phyloP scores from a whole-genome alignment of 768 basidiomycete genomes.

The Boletus subcaerulescens region DNA sequence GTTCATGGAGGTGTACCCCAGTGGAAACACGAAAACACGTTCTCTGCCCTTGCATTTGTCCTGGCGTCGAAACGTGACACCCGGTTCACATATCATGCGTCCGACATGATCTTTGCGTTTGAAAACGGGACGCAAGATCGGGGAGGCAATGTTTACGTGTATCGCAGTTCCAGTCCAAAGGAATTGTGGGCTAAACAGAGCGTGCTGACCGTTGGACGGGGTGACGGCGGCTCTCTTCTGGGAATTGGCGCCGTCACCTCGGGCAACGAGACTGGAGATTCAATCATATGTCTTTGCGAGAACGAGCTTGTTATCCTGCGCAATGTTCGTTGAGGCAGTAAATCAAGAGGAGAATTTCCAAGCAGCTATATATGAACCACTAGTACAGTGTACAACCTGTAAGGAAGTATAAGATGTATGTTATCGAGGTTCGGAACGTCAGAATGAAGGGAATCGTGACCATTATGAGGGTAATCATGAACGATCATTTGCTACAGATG shows the following conservation, averaged over 20 bases:
- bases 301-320: constrained; percentile 64
- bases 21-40: constrained; percentile 83
- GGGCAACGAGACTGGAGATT: constrained; percentile 27
- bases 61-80: constrained; percentile 90
- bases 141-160: constrained; percentile 85
- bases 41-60: constrained; percentile 88
- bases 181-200: constrained; percentile 75
- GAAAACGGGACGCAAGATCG: constrained; percentile 69
- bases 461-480: constrained; percentile 35
- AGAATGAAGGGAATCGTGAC: constrained; percentile 30
- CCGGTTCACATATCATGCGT: constrained; percentile 77
- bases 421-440: constrained; percentile 27
- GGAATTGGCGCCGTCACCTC: constrained; percentile 61
- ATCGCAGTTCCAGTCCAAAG: constrained; percentile 51
- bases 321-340: constrained; percentile 27
- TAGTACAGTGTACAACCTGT: constrained; percentile 35
- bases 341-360: constrained; percentile 11
- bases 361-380: constrained; percentile 21
- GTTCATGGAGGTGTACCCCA: constrained; percentile 22
- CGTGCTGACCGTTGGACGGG: constrained; percentile 72
- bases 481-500: constrained; percentile 33
- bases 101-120: constrained; percentile 69
- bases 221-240: constrained; percentile 67
- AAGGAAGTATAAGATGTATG: constrained; percentile 38
- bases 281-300: constrained; percentile 75